These are phyloP conservation scores for Ichthyophonus hoferi DNA, from an alignment of 208 protist species.

Conservation along the genomic window DNA sequence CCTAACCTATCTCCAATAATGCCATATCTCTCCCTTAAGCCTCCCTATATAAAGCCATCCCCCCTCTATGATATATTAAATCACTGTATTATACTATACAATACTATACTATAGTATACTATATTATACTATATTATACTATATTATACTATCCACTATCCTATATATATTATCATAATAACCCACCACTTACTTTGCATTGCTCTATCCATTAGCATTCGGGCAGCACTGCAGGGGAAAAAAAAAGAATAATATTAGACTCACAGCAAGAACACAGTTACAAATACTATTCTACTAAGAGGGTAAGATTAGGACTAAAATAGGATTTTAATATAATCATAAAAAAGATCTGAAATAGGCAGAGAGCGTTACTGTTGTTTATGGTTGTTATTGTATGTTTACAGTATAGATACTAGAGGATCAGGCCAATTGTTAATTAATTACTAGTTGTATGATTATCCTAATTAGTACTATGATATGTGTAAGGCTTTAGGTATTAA, in stretches of 20 bases:
- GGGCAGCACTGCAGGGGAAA: neutral
- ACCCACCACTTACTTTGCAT: neutral
- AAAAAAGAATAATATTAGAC: neutral
- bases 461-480: no score
- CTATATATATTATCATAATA: neutral
- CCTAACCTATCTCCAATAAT: no score
- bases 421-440: no score
- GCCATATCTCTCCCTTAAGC: no score
- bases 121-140: neutral
- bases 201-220: slow-evolving; percentile 21
- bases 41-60: neutral
- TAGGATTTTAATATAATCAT: no score
- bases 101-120: neutral
- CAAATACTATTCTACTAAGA: neutral
- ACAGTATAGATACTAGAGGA: no score
- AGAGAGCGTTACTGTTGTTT: neutral
- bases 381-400: no score
- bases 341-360: no score
- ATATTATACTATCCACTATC: neutral
- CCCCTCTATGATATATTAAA: neutral
- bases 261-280: neutral
- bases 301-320: no score
- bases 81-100: neutral
- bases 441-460: no score
- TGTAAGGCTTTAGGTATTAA: no score